Conservation (phyloP, 805 yeast genomes). For the Wickerhamiella domercqiae region DNA sequence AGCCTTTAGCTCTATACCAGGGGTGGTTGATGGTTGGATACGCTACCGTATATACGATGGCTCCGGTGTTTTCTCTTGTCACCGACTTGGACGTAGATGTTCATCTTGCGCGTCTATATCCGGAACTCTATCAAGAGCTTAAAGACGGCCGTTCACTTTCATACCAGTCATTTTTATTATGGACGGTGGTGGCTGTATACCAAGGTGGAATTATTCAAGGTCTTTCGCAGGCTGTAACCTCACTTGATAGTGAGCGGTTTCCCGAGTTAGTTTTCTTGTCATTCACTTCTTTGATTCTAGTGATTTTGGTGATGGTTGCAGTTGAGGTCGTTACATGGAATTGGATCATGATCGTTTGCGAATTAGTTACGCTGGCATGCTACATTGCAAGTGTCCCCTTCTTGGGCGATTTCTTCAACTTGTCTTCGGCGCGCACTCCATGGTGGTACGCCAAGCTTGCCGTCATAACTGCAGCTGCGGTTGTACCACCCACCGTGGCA, state of each 20-base stretch:
- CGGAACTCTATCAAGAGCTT: slow-evolving; percentile 86
- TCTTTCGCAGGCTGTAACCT: slow-evolving; percentile 49
- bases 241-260: slow-evolving; percentile 35
- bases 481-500: slow-evolving; percentile 81
- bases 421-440: slow-evolving; percentile 42
- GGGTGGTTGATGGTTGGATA: slow-evolving; percentile 99
- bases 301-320: slow-evolving; percentile 88
- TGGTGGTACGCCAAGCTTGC: slow-evolving; percentile 55
- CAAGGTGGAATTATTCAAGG: slow-evolving; percentile 84
- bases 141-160: slow-evolving; percentile 79
- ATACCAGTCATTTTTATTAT: slow-evolving; percentile 72
- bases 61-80: slow-evolving; percentile 89
- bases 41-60: slow-evolving; percentile 94
- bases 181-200: slow-evolving; percentile 80
- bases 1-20: slow-evolving; percentile 85
- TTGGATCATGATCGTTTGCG: slow-evolving; percentile 54
- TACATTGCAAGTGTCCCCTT: slow-evolving; percentile 71
- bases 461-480: slow-evolving; percentile 49
- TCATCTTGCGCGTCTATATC: slow-evolving; percentile 74
- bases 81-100: slow-evolving; percentile 85
- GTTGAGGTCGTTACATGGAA: slow-evolving; percentile 89
- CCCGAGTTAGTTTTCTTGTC: slow-evolving; percentile 71
- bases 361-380: slow-evolving; percentile 49
- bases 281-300: slow-evolving; percentile 62
- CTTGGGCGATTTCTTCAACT: slow-evolving; percentile 71